Percentiles rank a stretch among this genome's conserved stretches.
Conservation (phyloP, 2,329 filamentous ascomycete species). For the Trichophyton rubrum region DNA sequence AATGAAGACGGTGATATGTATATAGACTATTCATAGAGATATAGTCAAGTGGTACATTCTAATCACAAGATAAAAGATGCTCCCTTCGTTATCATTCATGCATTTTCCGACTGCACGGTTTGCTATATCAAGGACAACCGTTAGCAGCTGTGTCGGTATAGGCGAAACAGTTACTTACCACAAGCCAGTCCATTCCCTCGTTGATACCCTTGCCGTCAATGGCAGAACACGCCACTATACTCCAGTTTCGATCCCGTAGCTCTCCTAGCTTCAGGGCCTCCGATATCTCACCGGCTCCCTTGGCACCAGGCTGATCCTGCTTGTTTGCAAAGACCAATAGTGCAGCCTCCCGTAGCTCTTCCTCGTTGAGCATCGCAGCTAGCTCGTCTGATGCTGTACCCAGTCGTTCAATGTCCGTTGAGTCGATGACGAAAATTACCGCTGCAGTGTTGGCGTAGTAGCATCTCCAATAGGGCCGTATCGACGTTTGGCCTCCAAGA, state of each 20-base stretch:
- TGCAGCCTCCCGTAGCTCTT: slow-evolving; percentile 85
- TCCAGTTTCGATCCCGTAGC: slow-evolving; percentile 95
- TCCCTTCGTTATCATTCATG: slow-evolving; percentile 24
- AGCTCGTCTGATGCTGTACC: slow-evolving; percentile 88
- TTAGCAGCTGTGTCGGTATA: slow-evolving; percentile 4
- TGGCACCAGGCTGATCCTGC: slow-evolving; percentile 93
- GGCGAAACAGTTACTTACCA: slow-evolving; percentile 45
- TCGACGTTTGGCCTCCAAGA: slow-evolving; percentile 94
- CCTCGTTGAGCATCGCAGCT: slow-evolving; percentile 89
- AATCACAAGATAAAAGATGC: neutral
- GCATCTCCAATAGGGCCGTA: slow-evolving; percentile 96
- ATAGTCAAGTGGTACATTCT: neutral
- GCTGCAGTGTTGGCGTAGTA: slow-evolving; percentile 98
- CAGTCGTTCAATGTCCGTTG: slow-evolving; percentile 89
- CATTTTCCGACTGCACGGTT: slow-evolving; percentile 34
- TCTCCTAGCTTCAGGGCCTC: slow-evolving; percentile 84
- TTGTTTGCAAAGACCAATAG: slow-evolving; percentile 97
- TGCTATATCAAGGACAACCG: slow-evolving; percentile 20
- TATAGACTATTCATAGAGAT: neutral
- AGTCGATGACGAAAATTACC: slow-evolving; percentile 97
- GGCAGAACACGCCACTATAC: slow-evolving; percentile 92
- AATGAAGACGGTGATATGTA: neutral
- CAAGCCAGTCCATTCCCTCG: slow-evolving; percentile 98
- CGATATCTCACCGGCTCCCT: slow-evolving; percentile 91
- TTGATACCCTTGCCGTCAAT: slow-evolving; percentile 90